Evolutionary conservation across 495 filamentous ascomycete species (phyloP).

Genomic region (Neurospora africana): DNA sequence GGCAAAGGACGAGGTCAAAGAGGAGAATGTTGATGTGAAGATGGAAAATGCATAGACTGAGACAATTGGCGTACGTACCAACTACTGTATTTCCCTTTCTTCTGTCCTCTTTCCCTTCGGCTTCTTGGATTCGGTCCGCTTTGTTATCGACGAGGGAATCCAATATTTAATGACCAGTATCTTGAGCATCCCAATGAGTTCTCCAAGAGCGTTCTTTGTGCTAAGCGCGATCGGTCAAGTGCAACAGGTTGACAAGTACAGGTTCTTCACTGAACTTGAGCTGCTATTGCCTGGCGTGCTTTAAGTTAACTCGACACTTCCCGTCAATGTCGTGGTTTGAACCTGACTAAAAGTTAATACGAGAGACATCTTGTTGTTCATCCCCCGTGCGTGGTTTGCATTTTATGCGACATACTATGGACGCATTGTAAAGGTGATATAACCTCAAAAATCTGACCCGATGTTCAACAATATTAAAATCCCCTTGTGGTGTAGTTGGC

Average conservation of each 20-base stretch:
- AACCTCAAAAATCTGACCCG: not conserved
- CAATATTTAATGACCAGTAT: not conserved
- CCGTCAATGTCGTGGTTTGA: not conserved
- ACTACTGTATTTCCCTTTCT: not conserved
- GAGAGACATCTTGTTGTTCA: not conserved
- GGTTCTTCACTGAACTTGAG: not conserved
- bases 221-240: not conserved
- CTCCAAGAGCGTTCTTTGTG: not conserved
- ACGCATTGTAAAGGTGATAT: not conserved
- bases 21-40: slow-evolving; percentile 18
- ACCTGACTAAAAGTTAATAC: not conserved
- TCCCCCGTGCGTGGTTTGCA: not conserved
- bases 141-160: not conserved
- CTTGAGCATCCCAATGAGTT: not conserved
- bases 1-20: slow-evolving; percentile 23
- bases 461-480: not conserved
- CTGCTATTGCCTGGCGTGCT: not conserved
- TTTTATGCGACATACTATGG: not conserved
- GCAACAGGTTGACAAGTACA: not conserved
- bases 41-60: slow-evolving; percentile 23
- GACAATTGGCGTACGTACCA: not conserved
- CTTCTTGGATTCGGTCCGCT: not conserved
- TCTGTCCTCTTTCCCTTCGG: not conserved
- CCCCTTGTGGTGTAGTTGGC: not conserved
- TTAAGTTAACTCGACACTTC: not conserved